phyloP scores from a whole-genome alignment of 2,329 filamentous ascomycete species.

The Exophiala sp. region DNA sequence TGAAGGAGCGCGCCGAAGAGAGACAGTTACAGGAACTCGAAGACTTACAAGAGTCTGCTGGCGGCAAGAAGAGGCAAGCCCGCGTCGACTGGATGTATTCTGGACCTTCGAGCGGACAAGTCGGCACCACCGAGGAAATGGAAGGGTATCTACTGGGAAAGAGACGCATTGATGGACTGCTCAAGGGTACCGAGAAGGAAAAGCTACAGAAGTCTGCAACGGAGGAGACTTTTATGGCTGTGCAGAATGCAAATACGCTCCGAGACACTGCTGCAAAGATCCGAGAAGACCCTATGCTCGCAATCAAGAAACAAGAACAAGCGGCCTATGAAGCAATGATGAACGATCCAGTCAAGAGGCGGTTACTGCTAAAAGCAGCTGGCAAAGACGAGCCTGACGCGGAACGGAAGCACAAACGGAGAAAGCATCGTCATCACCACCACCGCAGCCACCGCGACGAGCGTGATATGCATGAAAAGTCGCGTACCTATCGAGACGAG shows the following conservation, averaged over 20 bases:
- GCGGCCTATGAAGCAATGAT: conserved; percentile 63
- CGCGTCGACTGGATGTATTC: conserved; percentile 99
- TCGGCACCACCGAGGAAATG: conserved; percentile 79
- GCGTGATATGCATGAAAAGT: conserved; percentile 11
- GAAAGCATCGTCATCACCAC: conserved; percentile 44
- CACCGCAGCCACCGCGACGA: conserved; percentile 19
- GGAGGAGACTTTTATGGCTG: conserved; percentile 60
- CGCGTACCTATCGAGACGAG: conserved; percentile 26
- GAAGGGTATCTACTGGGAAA: conserved; percentile 93
- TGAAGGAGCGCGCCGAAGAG: conserved; percentile 92
- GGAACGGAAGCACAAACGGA: conserved; percentile 40
- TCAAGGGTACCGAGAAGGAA: conserved; percentile 76
- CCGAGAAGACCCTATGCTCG: conserved; percentile 78
- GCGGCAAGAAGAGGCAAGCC: conserved; percentile 73
- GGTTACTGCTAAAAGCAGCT: conserved; percentile 54
- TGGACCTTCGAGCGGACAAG: conserved; percentile 72
- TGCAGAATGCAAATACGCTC: conserved; percentile 67
- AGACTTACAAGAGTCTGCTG: conserved; percentile 80
- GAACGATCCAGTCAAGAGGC: conserved; percentile 42
- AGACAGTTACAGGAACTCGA: conserved; percentile 88
- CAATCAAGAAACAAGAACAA: conserved; percentile 90
- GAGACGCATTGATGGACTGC: conserved; percentile 80
- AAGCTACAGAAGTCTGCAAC: conserved; percentile 72
- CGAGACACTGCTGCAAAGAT: conserved; percentile 84
- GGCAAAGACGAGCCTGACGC: conserved; percentile 35